Conservation (phyloP, 2,329 filamentous ascomycete genomes). For the Trichoderma guizhouense region DNA sequence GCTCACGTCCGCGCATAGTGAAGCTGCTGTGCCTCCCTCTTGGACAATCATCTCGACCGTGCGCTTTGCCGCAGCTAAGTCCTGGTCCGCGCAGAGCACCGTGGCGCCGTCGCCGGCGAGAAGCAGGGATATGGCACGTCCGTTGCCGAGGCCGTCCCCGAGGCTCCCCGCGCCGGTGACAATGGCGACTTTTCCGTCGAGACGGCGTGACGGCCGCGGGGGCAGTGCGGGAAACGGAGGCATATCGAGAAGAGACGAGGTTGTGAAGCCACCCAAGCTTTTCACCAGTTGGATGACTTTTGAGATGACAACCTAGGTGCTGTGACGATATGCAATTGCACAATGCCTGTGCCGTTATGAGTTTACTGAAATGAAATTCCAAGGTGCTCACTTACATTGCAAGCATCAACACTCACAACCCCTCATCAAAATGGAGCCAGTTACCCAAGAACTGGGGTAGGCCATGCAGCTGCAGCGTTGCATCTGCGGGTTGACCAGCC, state of each 20-base stretch:
- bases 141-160: constrained; percentile 59
- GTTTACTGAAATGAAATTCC: neutral
- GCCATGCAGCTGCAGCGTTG: neutral
- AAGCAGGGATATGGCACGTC: constrained; percentile 55
- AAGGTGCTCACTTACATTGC: neutral
- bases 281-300: neutral
- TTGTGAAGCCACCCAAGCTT: neutral
- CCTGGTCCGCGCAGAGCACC: constrained; percentile 57
- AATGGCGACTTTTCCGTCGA: constrained; percentile 28
- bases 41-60: constrained; percentile 52
- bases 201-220: constrained; percentile 26
- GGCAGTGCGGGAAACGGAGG: constrained; percentile 6
- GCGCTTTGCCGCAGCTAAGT: constrained; percentile 45
- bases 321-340: neutral
- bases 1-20: constrained; percentile 54
- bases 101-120: constrained; percentile 56
- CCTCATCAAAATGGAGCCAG: constrained; percentile 5
- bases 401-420: neutral
- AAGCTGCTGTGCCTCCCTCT: constrained; percentile 40
- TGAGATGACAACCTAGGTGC: neutral
- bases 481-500: neutral
- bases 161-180: constrained; percentile 35
- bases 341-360: neutral
- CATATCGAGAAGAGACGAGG: neutral
- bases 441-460: neutral